Evolutionary conservation across 495 filamentous ascomycete species (phyloP).

Genomic region (Xylaria flabelliformis): DNA sequence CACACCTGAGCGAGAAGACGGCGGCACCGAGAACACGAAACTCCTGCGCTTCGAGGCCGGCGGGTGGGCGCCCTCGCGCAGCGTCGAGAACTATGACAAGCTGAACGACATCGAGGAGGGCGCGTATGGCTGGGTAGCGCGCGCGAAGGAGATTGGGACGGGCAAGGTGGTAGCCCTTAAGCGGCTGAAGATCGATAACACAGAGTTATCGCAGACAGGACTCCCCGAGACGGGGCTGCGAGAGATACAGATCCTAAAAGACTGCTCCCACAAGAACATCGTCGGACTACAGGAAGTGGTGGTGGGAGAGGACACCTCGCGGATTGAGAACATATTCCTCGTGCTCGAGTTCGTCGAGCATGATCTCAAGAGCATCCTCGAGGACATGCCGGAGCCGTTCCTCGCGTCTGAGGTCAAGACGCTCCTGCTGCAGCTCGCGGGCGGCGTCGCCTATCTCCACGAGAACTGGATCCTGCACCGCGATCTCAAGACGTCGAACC

Average conservation of each 20-base stretch:
- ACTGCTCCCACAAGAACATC: slow-evolving; percentile 59
- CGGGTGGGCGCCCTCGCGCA: slow-evolving; percentile 75
- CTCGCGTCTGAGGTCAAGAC: slow-evolving; percentile 93
- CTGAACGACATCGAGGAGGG: slow-evolving; percentile 98
- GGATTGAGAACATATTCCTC: slow-evolving; percentile 84
- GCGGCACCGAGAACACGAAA: slow-evolving; percentile 39
- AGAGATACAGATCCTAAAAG: slow-evolving; percentile 70
- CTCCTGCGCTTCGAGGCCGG: slow-evolving; percentile 74
- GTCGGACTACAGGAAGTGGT: slow-evolving; percentile 81
- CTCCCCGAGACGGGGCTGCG: slow-evolving; percentile 91
- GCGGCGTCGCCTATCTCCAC: slow-evolving; percentile 87
- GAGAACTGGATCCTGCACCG: slow-evolving; percentile 92
- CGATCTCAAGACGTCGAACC: slow-evolving; percentile 95
- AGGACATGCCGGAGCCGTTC: slow-evolving; percentile 94
- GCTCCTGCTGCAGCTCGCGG: slow-evolving; percentile 79
- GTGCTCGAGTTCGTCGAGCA: slow-evolving; percentile 99
- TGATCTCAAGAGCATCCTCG: slow-evolving; percentile 91
- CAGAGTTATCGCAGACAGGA: slow-evolving; percentile 67
- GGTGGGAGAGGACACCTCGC: slow-evolving; percentile 68
- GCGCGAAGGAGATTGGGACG: slow-evolving; percentile 79
- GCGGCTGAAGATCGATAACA: slow-evolving; percentile 88
- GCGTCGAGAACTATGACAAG: slow-evolving; percentile 88
- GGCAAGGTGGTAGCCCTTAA: slow-evolving; percentile 92
- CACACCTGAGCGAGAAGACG: slow-evolving; percentile 46
- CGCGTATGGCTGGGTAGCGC: slow-evolving; percentile 91